Evolutionary conservation across 768 basidiomycete genomes (phyloP), one percentile per base, ranked within the genome.

Genomic region (Amanita fuliginea): DNA sequence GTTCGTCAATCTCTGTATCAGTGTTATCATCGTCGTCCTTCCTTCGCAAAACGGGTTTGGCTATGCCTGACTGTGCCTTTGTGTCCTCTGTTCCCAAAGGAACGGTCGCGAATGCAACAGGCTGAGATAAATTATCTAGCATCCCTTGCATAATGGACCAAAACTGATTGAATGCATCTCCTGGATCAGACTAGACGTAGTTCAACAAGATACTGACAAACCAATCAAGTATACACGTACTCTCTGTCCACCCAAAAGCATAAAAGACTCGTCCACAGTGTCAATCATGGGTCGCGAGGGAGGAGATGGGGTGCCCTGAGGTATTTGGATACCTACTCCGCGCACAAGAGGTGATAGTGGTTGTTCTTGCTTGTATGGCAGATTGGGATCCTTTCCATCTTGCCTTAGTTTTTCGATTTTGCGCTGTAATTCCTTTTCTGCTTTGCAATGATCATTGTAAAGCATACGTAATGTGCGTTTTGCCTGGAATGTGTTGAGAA

Each of bases 111-210:
- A 92, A 92, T 13, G 89, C 89, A 7, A 86, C 80, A 3, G 84
- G 83, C 57, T 88, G 86, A 3, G 86, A 83, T n/a, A 92, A 72
- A 57, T 88, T 84, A 57, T 91, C 86, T 41, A 91, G 64, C 78
- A 89, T 83, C 35, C 81, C 86, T 63, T 91, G 86, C 71, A 90
- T 83, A 43, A 86, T 85, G 56, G 76, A 80, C 89, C 89, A 92
- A 59, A 91, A 92, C 56, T 87, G 77, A 59, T 89, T 88, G 68
- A 92, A 92, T 4, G 86, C 81, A 58, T 92, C 89, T 3, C 83
- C 80, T 2, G 87, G 82, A 58, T 92, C 89, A 52, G 81, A 81
- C 84, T 85, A 53, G 36, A 41, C 28, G 44, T 47, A 24, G 22
- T 33, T 37, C 22, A 42, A 32, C 28, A 35, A 42, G 35, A 47